A percentile compares a stretch with the other conserved stretches of the same genome.
phyloP scores from a whole-genome alignment of 768 basidiomycete species.

The Naganishia kalamii region DNA sequence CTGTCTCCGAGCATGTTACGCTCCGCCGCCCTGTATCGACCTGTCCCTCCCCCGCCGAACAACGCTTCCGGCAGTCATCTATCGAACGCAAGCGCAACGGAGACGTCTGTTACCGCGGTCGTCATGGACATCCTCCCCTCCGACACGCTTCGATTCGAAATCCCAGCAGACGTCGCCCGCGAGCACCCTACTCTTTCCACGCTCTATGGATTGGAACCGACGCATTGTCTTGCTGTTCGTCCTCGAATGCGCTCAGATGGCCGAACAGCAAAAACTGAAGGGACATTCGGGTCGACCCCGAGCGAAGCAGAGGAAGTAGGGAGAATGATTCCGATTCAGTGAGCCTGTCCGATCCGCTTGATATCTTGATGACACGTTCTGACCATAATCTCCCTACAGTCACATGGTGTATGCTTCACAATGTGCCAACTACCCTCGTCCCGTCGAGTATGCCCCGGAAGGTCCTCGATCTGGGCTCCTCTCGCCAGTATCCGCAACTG shows the following conservation, averaged over 20 bases:
- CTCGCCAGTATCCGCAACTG: background rate
- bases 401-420: slow-evolving; percentile 14
- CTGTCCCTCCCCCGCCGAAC: background rate
- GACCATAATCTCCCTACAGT: background rate
- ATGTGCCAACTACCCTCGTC: slow-evolving; percentile 16
- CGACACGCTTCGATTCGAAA: background rate
- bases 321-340: slow-evolving; percentile 23
- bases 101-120: background rate
- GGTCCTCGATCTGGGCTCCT: background rate
- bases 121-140: background rate
- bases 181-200: background rate
- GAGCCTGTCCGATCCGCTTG: background rate
- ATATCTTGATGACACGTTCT: background rate
- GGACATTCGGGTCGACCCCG: background rate
- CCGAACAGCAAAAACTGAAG: background rate
- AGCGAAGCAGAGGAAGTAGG: slow-evolving; percentile 9
- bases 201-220: background rate
- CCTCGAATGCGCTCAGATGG: background rate
- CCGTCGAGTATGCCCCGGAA: background rate
- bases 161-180: background rate
- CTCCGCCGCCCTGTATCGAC: slow-evolving; percentile 14
- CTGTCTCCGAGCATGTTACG: background rate
- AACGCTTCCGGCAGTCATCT: too few species aligned
- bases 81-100: background rate
- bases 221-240: slow-evolving; percentile 9